Evolutionary conservation across 768 basidiomycete species (phyloP), one percentile per base, ranked within the genome.

Genomic region (Phylloporus rhodoxanthus): DNA sequence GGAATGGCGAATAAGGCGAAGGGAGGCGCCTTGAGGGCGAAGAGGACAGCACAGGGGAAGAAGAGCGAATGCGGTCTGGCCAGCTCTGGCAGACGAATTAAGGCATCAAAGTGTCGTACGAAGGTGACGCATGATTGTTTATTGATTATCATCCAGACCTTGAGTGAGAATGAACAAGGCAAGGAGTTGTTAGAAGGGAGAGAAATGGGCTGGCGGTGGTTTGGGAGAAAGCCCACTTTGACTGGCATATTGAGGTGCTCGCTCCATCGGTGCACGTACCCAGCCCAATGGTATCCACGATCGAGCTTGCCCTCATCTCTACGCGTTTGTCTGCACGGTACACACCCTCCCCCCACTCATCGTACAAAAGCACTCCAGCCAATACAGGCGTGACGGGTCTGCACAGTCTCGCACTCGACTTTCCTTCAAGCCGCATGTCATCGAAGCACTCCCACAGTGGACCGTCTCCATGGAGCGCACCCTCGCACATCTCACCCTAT

Each of bases 1-100:
- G 81, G 75, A 46, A 82, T 65, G 42, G 88, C 78, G 56, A 88
- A 79, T 43, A 88, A 58, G 48, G 87, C 86, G 57, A 87, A 83
- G 0, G 87, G 85, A 10, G 81, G 77, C 25, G 75, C 75, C 62
- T 82, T 91, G 63, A 91, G 74, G 8, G 82, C 85, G 53, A 87
- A 75, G 13, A 86, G 72, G 50, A 88, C 70, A 47, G n/a, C 79
- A 82, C 7, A 90, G 73, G 0, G 87, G 88, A 41, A 87, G 70
- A 25, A 88, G 73, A 2, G 84, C 78, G 58, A 87, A 89, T 1
- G 85, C 78, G 33, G 87, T 81, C 48, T 84, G 70, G 0, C 88
- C 87, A 17, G 78, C 75, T 28, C 87, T 69, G 15, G 74, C 76
- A n/a, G 79, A 82, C 1, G 79, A 73, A 0, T 54, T 76, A 72